Percentiles rank a stretch among this genome's conserved stretches.
Conservation (phyloP, 345 rosid species). For the Eucalyptus curtisii region DNA sequence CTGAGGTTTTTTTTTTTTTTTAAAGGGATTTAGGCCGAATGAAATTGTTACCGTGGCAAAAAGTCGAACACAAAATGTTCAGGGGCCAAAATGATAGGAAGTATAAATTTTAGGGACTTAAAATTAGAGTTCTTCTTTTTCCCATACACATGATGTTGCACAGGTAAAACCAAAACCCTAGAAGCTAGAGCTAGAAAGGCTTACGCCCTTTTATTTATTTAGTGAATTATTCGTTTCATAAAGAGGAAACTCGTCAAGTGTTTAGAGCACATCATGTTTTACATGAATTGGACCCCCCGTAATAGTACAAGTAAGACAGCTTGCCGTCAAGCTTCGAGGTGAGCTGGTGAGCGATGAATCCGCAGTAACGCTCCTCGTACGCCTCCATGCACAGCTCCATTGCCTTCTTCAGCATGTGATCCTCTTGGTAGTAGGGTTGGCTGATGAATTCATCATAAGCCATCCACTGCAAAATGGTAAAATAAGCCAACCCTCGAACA, state of each 20-base stretch:
- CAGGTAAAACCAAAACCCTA: not conserved
- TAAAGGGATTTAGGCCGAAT: not conserved
- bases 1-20: not conserved
- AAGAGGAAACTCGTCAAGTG: not conserved
- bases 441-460: conserved; percentile 13
- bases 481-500: not conserved
- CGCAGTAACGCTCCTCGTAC: conserved; percentile 8
- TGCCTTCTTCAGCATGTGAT: conserved; percentile 20
- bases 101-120: not conserved
- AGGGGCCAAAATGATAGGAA: not conserved
- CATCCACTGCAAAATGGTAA: conserved; percentile 28
- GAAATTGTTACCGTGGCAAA: not conserved
- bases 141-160: not conserved
- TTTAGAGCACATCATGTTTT: not conserved
- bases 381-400: conserved; percentile 24
- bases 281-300: not conserved
- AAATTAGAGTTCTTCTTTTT: not conserved
- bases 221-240: not conserved
- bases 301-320: conserved; percentile 18
- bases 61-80: not conserved
- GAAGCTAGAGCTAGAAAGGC: not conserved
- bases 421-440: conserved; percentile 27
- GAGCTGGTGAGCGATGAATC: conserved; percentile 27
- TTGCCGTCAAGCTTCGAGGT: conserved; percentile 40
- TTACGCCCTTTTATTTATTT: not conserved